A percentile compares a stretch with the other conserved stretches of the same genome.
Conservation (phyloP, 1,284 basidiomycete genomes). For the Boletus smithii region DNA sequence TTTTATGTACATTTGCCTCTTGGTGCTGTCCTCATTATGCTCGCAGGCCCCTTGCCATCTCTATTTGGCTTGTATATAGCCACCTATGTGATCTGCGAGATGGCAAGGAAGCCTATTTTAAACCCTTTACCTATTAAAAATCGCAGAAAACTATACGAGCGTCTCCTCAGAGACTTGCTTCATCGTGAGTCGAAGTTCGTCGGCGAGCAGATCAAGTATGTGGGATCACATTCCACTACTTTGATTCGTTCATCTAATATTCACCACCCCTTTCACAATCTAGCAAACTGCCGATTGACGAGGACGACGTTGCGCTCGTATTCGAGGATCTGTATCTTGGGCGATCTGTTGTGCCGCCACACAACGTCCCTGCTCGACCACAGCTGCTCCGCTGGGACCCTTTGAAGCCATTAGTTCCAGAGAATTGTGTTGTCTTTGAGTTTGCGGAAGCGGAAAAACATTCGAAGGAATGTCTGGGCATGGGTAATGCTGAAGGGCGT, state of each 20-base stretch:
- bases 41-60: slow-evolving; percentile 72
- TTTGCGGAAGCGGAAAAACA: slow-evolving; percentile 71
- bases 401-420: slow-evolving; percentile 53
- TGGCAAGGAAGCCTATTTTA: slow-evolving; percentile 78
- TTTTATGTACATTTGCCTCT: background rate
- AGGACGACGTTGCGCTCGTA: slow-evolving; percentile 77
- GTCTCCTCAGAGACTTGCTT: slow-evolving; percentile 73
- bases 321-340: slow-evolving; percentile 88
- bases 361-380: slow-evolving; percentile 67
- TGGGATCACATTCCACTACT: slow-evolving; percentile 2
- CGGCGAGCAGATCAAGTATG: slow-evolving; percentile 52
- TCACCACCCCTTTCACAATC: slow-evolving; percentile 3
- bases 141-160: slow-evolving; percentile 79
- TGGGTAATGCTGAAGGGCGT: slow-evolving; percentile 22
- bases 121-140: slow-evolving; percentile 84
- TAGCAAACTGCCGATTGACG: slow-evolving; percentile 74
- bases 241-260: background rate
- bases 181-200: slow-evolving; percentile 66
- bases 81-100: slow-evolving; percentile 80
- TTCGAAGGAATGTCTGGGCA: slow-evolving; percentile 46
- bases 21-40: slow-evolving; percentile 3
- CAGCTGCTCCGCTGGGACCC: slow-evolving; percentile 81
- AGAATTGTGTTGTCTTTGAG: slow-evolving; percentile 84
- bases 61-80: slow-evolving; percentile 88
- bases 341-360: slow-evolving; percentile 74